These are phyloP conservation scores for Dictyophora rubrovolvata DNA, from an alignment of 768 basidiomycete genomes.

Conservation along the genomic window DNA sequence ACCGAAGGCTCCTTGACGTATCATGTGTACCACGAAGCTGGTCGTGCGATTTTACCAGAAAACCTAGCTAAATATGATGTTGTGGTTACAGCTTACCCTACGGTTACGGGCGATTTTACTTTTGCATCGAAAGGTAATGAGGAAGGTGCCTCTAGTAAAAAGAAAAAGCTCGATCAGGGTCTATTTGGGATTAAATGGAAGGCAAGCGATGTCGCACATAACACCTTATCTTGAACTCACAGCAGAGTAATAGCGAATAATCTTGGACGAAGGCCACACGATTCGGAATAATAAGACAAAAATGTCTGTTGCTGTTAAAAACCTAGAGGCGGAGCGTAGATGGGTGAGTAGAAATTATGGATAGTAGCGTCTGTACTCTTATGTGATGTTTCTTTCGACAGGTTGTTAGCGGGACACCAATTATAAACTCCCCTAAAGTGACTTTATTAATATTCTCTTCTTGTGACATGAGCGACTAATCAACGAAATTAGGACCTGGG, in stretches of 20 bases:
- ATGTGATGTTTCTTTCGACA: not conserved
- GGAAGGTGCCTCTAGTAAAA: slow-evolving; percentile 35
- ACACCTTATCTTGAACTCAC: not conserved
- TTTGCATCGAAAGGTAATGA: slow-evolving; percentile 14
- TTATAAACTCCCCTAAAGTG: slow-evolving; percentile 75
- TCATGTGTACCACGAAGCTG: slow-evolving; percentile 64
- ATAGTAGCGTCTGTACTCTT: not conserved
- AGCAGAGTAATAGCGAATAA: slow-evolving; percentile 41
- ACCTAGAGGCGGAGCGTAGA: slow-evolving; percentile 56
- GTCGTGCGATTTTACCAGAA: slow-evolving; percentile 45
- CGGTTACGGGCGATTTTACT: slow-evolving; percentile 42
- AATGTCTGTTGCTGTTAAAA: slow-evolving; percentile 62
- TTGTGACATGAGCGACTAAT: not conserved
- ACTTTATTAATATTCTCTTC: slow-evolving; percentile 3
- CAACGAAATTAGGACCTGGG: slow-evolving; percentile 63
- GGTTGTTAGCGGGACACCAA: slow-evolving; percentile 76
- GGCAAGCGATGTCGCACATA: slow-evolving; percentile 27
- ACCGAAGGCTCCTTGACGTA: slow-evolving; percentile 37
- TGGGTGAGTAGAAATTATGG: slow-evolving; percentile 33
- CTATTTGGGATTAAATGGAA: slow-evolving; percentile 77
- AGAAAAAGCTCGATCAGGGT: slow-evolving; percentile 46
- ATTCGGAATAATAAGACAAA: slow-evolving; percentile 84
- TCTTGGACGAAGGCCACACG: slow-evolving; percentile 83
- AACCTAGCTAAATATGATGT: slow-evolving; percentile 62
- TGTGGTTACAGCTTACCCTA: slow-evolving; percentile 79